A percentile compares a stretch with the other conserved stretches of the same genome.
These are phyloP conservation scores for Hansfordia pulvinata DNA, from an alignment of 2,329 filamentous ascomycete genomes.

Conservation along the genomic window DNA sequence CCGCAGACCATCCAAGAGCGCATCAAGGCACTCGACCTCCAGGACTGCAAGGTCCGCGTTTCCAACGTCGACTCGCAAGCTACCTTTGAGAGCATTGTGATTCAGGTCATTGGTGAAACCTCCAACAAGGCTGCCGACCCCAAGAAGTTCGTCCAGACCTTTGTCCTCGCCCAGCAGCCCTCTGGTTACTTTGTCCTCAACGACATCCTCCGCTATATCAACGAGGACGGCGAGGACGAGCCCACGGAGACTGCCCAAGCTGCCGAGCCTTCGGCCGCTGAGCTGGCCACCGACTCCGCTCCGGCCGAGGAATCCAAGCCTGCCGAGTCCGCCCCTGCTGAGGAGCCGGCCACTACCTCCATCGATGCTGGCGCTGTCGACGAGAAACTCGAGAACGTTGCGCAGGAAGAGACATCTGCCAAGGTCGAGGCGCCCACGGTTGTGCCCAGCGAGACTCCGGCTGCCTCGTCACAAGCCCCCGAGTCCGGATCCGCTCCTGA, in stretches of 20 bases:
- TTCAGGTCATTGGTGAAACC: constrained; percentile 95
- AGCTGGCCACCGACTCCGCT: constrained; percentile 13
- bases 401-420: too few species aligned
- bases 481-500: constrained; percentile 22
- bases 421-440: constrained; percentile 14
- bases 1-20: constrained; percentile 78
- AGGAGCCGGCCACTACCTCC: constrained; percentile 17
- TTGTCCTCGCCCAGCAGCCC: constrained; percentile 89
- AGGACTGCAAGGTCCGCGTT: constrained; percentile 96
- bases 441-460: constrained; percentile 6
- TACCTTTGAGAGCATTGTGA: constrained; percentile 85
- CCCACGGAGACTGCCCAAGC: constrained; percentile 27
- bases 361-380: constrained; percentile 37
- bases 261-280: constrained; percentile 11
- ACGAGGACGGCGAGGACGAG: constrained; percentile 68
- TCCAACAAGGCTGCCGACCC: constrained; percentile 86
- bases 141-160: constrained; percentile 95
- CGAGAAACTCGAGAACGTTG: constrained; percentile 45
- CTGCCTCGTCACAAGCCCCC: constrained; percentile 19
- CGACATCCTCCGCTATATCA: constrained; percentile 90
- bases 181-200: constrained; percentile 98
- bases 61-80: constrained; percentile 95
- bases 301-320: constrained; percentile 15
- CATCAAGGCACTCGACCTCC: constrained; percentile 85
- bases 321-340: constrained; percentile 18